Evolutionary conservation across 345 rosid genomes (phyloP).

Genomic region (Populus deltoides): DNA sequence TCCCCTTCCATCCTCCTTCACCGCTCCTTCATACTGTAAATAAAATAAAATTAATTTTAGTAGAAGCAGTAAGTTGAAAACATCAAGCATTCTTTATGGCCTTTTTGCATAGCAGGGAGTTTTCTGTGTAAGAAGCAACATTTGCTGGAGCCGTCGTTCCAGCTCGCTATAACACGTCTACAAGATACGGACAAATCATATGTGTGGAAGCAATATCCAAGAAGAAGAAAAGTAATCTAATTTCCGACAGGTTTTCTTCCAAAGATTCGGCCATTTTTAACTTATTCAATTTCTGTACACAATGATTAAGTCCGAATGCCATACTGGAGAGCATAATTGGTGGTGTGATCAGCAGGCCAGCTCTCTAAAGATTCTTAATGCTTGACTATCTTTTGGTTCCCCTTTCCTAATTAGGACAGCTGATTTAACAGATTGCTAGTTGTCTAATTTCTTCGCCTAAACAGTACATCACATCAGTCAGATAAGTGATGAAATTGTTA

Average conservation of each 20-base stretch:
- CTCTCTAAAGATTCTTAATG: no score
- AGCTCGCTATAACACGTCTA: not conserved
- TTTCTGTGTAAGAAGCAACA: not conserved
- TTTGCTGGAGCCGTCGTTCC: not conserved
- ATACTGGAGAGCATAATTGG: no score
- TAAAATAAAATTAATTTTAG: not conserved
- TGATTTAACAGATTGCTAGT: no score
- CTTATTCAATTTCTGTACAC: not conserved
- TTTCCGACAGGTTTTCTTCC: not conserved
- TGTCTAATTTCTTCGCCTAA: no score
- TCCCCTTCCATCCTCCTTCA: constrained; percentile 85
- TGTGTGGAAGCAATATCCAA: not conserved
- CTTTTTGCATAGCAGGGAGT: not conserved
- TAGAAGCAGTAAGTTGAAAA: not conserved
- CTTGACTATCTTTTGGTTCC: no score
- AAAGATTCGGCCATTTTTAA: not conserved
- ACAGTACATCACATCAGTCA: no score
- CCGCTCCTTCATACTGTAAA: constrained; percentile 85
- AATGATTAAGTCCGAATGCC: not conserved
- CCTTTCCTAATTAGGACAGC: no score
- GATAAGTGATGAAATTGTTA: no score
- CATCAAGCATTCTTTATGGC: not conserved
- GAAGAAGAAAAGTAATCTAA: not conserved
- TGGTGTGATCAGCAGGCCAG: no score
- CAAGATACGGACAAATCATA: not conserved